Evolutionary conservation across 2,329 filamentous ascomycete genomes (phyloP).

Genomic region (Xylaria hypoxylon): DNA sequence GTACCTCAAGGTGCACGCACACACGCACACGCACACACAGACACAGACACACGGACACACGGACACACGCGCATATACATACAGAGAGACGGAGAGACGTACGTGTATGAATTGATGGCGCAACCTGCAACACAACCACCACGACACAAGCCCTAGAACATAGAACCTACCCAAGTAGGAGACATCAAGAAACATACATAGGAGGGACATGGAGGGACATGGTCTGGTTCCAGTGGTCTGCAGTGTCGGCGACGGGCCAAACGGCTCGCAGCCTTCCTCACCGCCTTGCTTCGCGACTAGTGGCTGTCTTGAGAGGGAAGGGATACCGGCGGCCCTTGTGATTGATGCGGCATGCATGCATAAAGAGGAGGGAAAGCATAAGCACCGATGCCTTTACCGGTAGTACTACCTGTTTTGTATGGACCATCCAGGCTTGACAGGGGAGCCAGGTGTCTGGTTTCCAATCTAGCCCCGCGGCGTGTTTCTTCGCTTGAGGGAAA

Average conservation of each 20-base stretch:
- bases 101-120: slow-evolving; percentile 28
- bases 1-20: slow-evolving; percentile 21
- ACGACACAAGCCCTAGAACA: slow-evolving; percentile 12
- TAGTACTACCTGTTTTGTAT: slow-evolving; percentile 34
- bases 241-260: slow-evolving; percentile 47
- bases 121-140: slow-evolving; percentile 22
- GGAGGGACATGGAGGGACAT: slow-evolving; percentile 31
- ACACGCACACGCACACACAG: background rate
- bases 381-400: slow-evolving; percentile 37
- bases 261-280: slow-evolving; percentile 52
- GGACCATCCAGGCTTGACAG: slow-evolving; percentile 20
- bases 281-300: slow-evolving; percentile 51
- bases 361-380: slow-evolving; percentile 37
- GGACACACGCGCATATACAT: background rate
- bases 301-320: slow-evolving; percentile 35
- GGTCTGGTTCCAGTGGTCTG: slow-evolving; percentile 48
- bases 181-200: slow-evolving; percentile 13
- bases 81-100: slow-evolving; percentile 4
- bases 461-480: slow-evolving; percentile 26
- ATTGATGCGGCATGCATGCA: slow-evolving; percentile 50
- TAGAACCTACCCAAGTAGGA: slow-evolving; percentile 21
- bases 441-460: slow-evolving; percentile 31
- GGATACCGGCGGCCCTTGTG: slow-evolving; percentile 41
- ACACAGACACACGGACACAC: background rate
- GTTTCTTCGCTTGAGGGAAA: slow-evolving; percentile 17